Evolutionary conservation across 1,139 yeast genomes (phyloP), one percentile per base, ranked within the genome.

Genomic region (Geotrichum histeridarum): DNA sequence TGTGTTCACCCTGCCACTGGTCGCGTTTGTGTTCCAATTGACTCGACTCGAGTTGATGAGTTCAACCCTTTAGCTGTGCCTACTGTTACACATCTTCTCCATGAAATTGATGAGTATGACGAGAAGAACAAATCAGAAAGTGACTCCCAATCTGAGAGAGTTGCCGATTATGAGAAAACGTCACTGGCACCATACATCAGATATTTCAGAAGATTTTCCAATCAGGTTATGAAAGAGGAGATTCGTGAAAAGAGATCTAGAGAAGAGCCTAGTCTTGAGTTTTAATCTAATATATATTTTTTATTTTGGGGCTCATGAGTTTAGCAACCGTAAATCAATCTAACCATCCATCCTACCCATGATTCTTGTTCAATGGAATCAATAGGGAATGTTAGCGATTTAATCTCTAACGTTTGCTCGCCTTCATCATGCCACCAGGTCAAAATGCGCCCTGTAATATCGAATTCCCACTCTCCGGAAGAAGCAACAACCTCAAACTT

Each of bases 1-100:
- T 93, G 98, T 74, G 84, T 93, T 49, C 99, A 93, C 68, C 99
- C 99, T 0, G 84, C 90, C 6, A 94, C 99, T 0, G 98, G 97
- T n/a, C 63, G 90, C 63, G 87, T 93, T 4, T 93, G 99, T 80
- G 97, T 94, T 7, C 97, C 99, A 0, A 90, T 93, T 63, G 87
- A 84, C 64, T 82, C 87, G 22, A 66, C 60, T 38, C 67, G 66
- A 62, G 61, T 66, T 14, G 79, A 79, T 55, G 81, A 81, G 0
- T 93, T 93, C 66, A 82, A 85, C 62, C 98, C 98, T 0, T 78
- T 78, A 62, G 76, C 74, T 12, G 93, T 95, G 0, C 99, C 99
- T 8, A 87, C 84, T 53, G 75, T 91, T 55, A 73, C 81, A 49
- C 74, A 74, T 50, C 70, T 91, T 33, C 84, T 83, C 48, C 72